A percentile compares a stretch with the other conserved stretches of the same genome.
phyloP scores from a whole-genome alignment of 148 eudicot genomes.

The Cornus controversa region DNA sequence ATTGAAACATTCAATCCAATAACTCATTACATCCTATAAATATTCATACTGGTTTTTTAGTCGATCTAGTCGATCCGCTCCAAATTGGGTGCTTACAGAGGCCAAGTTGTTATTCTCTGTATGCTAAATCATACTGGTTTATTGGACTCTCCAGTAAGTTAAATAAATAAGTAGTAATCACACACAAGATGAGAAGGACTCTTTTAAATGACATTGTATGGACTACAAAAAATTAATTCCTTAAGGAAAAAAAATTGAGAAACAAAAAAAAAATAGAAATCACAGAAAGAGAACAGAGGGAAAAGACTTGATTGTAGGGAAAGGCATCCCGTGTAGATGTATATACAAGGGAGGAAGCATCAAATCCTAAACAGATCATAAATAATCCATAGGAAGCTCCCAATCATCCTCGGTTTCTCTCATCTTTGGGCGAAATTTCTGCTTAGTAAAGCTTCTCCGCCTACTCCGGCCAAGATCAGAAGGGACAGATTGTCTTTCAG shows the following conservation, averaged over 20 bases:
- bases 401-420: slow-evolving; percentile 37
- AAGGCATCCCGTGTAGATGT: neutral
- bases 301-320: too few species aligned
- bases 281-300: too few species aligned
- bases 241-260: neutral
- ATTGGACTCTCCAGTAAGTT: too few species aligned
- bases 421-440: slow-evolving; percentile 17
- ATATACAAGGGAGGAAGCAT: slow-evolving; percentile 1
- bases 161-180: too few species aligned
- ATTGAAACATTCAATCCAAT: too few species aligned
- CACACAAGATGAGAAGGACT: neutral
- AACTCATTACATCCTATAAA: too few species aligned
- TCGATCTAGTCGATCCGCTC: too few species aligned
- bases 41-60: too few species aligned
- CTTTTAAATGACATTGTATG: neutral
- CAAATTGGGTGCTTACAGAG: too few species aligned
- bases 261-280: neutral
- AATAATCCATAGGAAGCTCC: slow-evolving; percentile 71
- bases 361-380: slow-evolving; percentile 26
- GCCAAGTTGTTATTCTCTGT: too few species aligned
- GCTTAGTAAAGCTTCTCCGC: slow-evolving; percentile 27
- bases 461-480: slow-evolving; percentile 17
- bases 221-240: neutral
- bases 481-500: slow-evolving; percentile 21
- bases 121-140: too few species aligned